These are phyloP conservation scores for Leptodermis oblonga DNA, from an alignment of 257 asterid species.

Conservation along the genomic window DNA sequence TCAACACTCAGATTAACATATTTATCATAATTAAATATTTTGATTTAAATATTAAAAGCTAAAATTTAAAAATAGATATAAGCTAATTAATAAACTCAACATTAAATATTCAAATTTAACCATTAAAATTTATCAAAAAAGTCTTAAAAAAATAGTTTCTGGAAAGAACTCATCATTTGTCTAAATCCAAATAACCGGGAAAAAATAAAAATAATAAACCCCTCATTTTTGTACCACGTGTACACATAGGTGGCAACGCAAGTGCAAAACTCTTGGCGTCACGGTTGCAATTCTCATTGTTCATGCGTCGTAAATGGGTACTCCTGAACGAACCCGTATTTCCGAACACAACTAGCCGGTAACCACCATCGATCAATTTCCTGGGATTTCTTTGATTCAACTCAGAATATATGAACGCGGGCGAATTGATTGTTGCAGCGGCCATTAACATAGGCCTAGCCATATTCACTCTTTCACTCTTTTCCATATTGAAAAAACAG, in stretches of 20 bases:
- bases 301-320: not conserved
- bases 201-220: too few relatives aligned
- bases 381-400: not conserved
- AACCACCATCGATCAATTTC: not conserved
- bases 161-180: too few relatives aligned
- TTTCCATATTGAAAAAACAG: conserved; percentile 59
- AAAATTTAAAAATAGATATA: too few relatives aligned
- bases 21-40: too few relatives aligned
- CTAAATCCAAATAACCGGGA: too few relatives aligned
- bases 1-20: too few relatives aligned
- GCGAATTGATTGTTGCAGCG: conserved; percentile 63
- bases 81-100: too few relatives aligned
- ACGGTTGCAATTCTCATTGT: not conserved
- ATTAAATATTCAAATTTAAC: too few relatives aligned
- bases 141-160: too few relatives aligned
- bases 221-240: conserved; percentile 8
- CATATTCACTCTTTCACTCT: conserved; percentile 54
- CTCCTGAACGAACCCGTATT: not conserved
- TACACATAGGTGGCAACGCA: conserved; percentile 5
- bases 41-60: too few relatives aligned
- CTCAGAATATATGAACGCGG: conserved; percentile 46
- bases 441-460: conserved; percentile 75
- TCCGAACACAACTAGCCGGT: not conserved
- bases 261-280: not conserved
- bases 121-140: too few relatives aligned